Evolutionary conservation across 371 early-diverging fungal genomes (phyloP).

Genomic region (Batkoa obscura): DNA sequence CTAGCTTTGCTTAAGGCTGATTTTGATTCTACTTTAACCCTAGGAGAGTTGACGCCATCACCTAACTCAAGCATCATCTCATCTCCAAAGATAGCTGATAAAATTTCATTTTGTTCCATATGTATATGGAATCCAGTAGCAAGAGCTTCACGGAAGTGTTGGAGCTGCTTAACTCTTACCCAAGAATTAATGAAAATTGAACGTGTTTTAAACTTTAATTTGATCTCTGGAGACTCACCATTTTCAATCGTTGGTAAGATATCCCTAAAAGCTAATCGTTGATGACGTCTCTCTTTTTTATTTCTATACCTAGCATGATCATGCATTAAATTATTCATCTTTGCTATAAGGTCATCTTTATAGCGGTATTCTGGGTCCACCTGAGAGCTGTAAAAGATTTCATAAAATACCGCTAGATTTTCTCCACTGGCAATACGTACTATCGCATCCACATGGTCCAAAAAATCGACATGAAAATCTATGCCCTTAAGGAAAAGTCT

Average conservation of each 20-base stretch:
- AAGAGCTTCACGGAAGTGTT: neutral
- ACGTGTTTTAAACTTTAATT: neutral
- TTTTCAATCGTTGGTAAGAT: conserved; percentile 3
- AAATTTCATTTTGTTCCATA: neutral
- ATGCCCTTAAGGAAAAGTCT: neutral
- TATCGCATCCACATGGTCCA: neutral
- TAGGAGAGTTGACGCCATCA: neutral
- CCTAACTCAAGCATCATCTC: neutral
- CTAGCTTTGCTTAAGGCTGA: neutral
- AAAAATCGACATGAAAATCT: conserved; percentile 1
- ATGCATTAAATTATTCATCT: neutral
- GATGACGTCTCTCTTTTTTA: conserved; percentile 3
- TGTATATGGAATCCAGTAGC: conserved; percentile 2
- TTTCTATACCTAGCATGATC: neutral
- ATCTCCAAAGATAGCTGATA: neutral
- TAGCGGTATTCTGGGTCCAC: neutral
- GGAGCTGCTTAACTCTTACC: neutral
- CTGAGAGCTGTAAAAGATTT: neutral
- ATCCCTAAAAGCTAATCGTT: conserved; percentile 1
- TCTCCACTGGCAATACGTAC: conserved; percentile 4
- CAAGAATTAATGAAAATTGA: neutral
- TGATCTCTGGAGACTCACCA: neutral
- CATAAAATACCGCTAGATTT: conserved; percentile 1
- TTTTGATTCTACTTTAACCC: neutral
- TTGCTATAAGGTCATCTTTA: neutral